phyloP scores from a whole-genome alignment of 305 asterid species.

The Andrographis paniculata region DNA sequence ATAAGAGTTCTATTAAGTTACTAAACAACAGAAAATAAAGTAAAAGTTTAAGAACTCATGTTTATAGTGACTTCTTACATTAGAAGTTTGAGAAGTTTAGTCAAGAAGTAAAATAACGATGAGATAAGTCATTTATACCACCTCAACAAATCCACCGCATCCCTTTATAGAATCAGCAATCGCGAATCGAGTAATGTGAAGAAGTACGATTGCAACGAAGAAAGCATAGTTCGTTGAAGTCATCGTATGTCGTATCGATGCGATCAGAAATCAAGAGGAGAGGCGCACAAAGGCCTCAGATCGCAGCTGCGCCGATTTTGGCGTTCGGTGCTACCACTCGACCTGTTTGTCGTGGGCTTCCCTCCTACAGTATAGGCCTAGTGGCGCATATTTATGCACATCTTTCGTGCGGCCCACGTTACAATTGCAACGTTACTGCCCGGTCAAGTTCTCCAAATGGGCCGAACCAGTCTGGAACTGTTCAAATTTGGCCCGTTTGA shows the following conservation, averaged over 20 bases:
- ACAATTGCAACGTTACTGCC: no score
- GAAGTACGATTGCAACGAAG: conserved; percentile 20
- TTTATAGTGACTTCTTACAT: not conserved
- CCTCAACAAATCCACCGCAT: conserved; percentile 99
- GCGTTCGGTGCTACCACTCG: not conserved
- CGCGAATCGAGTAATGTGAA: conserved; percentile 25
- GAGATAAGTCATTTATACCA: conserved; percentile 17
- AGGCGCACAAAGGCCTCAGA: not conserved
- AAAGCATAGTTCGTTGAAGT: conserved; percentile 14
- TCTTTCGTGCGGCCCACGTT: no score
- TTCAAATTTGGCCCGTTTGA: no score
- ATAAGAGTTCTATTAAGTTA: conserved; percentile 2
- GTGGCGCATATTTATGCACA: no score
- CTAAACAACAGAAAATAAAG: not conserved
- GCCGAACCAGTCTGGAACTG: no score
- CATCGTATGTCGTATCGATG: conserved; percentile 27
- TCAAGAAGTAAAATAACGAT: conserved; percentile 9
- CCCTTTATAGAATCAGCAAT: conserved; percentile 78
- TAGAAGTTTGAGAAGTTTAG: conserved; percentile 1
- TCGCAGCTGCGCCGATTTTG: not conserved
- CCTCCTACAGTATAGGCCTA: no score
- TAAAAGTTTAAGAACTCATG: not conserved
- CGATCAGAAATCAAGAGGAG: conserved; percentile 17
- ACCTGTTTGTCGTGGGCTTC: not conserved
- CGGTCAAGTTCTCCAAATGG: no score